Conservation (phyloP, 352 stramenopile species). For the Pythium guiyangense region DNA sequence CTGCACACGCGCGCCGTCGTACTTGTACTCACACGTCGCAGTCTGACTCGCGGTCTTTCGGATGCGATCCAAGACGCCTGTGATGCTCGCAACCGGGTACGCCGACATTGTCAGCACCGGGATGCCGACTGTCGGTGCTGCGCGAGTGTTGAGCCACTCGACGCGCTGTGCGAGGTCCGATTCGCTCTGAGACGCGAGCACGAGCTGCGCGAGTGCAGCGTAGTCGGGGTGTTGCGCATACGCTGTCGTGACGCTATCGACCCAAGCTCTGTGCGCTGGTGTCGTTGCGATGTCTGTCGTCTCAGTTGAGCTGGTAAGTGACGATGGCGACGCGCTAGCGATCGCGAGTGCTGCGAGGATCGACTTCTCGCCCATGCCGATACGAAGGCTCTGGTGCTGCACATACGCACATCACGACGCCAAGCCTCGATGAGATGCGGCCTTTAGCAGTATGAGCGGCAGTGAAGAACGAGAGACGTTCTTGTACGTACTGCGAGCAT, state of each 20-base stretch:
- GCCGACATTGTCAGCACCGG: constrained; percentile 80
- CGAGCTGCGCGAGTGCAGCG: constrained; percentile 33
- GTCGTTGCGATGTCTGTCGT: not conserved
- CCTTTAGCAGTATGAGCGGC: not conserved
- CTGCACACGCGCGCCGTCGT: constrained; percentile 77
- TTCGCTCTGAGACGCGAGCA: constrained; percentile 27
- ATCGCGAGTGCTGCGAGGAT: constrained; percentile 62
- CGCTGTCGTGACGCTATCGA: constrained; percentile 53
- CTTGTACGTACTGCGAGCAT: constrained; percentile 62
- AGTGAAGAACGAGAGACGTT: not conserved
- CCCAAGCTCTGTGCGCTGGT: constrained; percentile 32
- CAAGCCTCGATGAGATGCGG: not conserved
- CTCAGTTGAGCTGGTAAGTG: not conserved
- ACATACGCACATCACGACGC: not conserved
- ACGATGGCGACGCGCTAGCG: constrained; percentile 19
- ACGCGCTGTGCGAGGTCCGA: constrained; percentile 18
- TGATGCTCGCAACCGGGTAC: constrained; percentile 64
- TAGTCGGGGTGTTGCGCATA: constrained; percentile 76
- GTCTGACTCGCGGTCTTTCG: constrained; percentile 24
- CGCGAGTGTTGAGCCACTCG: constrained; percentile 27
- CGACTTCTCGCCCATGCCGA: constrained; percentile 80
- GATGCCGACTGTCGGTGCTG: constrained; percentile 36
- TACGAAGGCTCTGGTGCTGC: constrained; percentile 80
- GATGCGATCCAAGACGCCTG: constrained; percentile 38
- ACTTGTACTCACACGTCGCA: constrained; percentile 81